phyloP scores from a whole-genome alignment of 495 filamentous ascomycete species.

The Penicillium paradoxum region DNA sequence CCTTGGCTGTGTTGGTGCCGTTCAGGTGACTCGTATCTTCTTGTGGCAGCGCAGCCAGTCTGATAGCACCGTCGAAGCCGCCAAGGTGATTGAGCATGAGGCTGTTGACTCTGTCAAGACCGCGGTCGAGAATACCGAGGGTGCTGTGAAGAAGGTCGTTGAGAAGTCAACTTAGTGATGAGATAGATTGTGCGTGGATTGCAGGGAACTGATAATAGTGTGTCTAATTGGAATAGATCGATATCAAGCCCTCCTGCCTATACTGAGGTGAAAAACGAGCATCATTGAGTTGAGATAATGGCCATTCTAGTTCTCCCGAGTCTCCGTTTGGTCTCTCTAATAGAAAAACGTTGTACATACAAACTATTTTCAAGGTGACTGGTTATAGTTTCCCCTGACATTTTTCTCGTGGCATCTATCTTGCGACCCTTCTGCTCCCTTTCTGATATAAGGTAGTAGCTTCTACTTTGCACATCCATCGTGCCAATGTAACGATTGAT shows the following conservation, averaged over 20 bases:
- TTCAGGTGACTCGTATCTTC: conserved; percentile 74
- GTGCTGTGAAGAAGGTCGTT: conserved; percentile 27
- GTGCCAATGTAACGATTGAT: background rate
- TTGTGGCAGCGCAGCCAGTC: conserved; percentile 59
- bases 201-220: background rate
- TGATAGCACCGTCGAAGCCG: conserved; percentile 39
- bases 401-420: background rate
- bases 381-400: background rate
- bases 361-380: conserved; percentile 15
- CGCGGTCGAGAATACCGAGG: conserved; percentile 22
- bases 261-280: background rate
- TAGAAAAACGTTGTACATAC: conserved; percentile 26
- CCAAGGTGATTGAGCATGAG: conserved; percentile 45
- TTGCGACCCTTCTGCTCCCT: no score
- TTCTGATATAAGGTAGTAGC: no score
- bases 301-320: background rate
- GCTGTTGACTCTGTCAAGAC: conserved; percentile 40
- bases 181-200: no score
- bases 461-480: no score
- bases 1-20: conserved; percentile 78
- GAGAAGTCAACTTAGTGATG: conserved; percentile 25
- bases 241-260: conserved; percentile 5
- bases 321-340: conserved; percentile 3
- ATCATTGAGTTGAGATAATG: background rate
- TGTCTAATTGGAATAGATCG: background rate